A percentile compares a stretch with the other conserved stretches of the same genome.
Evolutionary conservation across 164 flowering plant genomes (phyloP).

Genomic region (Cinnamomum micranthum): DNA sequence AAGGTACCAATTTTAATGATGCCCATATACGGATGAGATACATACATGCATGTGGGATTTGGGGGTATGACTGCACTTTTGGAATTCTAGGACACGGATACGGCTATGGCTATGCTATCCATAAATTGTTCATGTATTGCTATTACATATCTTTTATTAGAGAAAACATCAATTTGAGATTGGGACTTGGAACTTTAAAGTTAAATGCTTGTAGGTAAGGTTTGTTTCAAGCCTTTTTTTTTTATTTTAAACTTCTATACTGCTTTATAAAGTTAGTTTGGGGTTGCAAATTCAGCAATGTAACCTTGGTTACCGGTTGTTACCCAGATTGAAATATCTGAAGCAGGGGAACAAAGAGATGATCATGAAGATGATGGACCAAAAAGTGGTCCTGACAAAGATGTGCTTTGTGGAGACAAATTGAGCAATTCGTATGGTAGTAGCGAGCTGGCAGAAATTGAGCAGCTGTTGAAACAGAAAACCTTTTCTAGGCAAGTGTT

Average conservation of each 20-base stretch:
- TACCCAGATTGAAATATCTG: conserved; percentile 36
- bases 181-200: not conserved
- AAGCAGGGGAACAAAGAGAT: conserved; percentile 24
- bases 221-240: not conserved
- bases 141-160: not conserved
- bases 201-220: not conserved
- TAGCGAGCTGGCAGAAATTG: conserved; percentile 48
- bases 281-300: not conserved
- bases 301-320: not conserved
- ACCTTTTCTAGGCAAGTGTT: conserved; percentile 54
- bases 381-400: conserved; percentile 11
- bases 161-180: too few relatives aligned
- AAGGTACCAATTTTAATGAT: too few relatives aligned
- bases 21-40: too few relatives aligned
- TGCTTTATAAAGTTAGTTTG: not conserved
- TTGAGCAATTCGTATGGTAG: conserved; percentile 17
- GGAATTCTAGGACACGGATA: not conserved
- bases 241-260: not conserved
- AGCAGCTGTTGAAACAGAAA: conserved; percentile 56
- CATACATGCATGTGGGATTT: too few relatives aligned
- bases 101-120: not conserved
- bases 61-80: too few relatives aligned
- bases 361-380: conserved; percentile 19
- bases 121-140: not conserved
- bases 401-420: conserved; percentile 21